phyloP scores from a whole-genome alignment of 371 early-diverging fungal genomes.

The Coemansia sp. region DNA sequence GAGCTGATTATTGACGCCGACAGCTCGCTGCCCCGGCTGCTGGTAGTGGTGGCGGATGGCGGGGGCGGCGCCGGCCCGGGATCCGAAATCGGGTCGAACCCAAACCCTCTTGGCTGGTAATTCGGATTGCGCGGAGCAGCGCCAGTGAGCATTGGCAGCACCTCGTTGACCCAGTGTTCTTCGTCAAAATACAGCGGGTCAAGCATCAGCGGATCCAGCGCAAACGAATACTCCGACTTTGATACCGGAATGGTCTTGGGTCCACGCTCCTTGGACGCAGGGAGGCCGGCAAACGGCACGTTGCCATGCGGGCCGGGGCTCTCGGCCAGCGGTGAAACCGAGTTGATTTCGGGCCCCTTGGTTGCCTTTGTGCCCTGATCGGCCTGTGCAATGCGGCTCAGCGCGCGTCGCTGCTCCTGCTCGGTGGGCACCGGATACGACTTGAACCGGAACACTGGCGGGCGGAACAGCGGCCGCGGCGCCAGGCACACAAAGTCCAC shows the following conservation, averaged over 20 bases:
- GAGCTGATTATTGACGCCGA: slow-evolving; percentile 30
- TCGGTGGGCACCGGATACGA: slow-evolving; percentile 55
- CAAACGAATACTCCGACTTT: slow-evolving; percentile 15
- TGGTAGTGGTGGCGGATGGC: background rate
- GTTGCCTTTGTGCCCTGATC: slow-evolving; percentile 11
- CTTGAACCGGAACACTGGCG: slow-evolving; percentile 83
- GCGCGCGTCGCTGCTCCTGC: slow-evolving; percentile 45
- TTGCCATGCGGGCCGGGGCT: slow-evolving; percentile 17
- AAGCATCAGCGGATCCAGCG: slow-evolving; percentile 48
- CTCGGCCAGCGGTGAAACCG: slow-evolving; percentile 35
- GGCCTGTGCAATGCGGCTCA: slow-evolving; percentile 4
- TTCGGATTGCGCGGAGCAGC: background rate
- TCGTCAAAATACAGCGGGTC: slow-evolving; percentile 54
- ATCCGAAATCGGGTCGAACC: no score
- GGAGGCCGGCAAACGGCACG: slow-evolving; percentile 1
- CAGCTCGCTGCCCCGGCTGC: background rate
- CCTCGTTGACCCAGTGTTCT: slow-evolving; percentile 31
- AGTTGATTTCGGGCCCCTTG: slow-evolving; percentile 27
- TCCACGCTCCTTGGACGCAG: slow-evolving; percentile 29
- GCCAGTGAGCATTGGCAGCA: slow-evolving; percentile 21
- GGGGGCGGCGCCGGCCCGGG: no score
- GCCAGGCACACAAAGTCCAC: slow-evolving; percentile 91
- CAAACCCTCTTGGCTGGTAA: background rate
- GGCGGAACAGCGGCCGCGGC: slow-evolving; percentile 81
- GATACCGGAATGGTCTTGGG: slow-evolving; percentile 4